Evolutionary conservation across 768 basidiomycete genomes (phyloP), one percentile per base, ranked within the genome.

Genomic region (Suillus weaverae): DNA sequence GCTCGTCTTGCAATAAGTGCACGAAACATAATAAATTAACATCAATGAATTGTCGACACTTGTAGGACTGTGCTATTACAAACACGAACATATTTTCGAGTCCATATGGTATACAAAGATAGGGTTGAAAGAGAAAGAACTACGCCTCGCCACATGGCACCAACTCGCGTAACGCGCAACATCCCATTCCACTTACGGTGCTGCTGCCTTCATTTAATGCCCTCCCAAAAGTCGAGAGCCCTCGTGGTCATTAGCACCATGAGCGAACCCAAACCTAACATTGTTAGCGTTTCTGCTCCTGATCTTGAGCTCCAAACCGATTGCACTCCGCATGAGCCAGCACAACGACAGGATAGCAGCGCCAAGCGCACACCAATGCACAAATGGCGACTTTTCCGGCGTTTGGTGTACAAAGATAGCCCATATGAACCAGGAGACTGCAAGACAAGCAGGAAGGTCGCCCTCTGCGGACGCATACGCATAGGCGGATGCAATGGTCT

Each of bases 361-460:
- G 16, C 79, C 87, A 53, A 90, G 81, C 3, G 87, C 86, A 22
- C 81, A 83, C 87, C 87, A 91, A 74, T 89, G 87, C 62, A 91
- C 80, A 76, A 90, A 88, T 62, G 76, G 80, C 60, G 81, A 78
- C 53, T 72, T 75, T 41, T 75, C 76, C 59, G 76, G 73, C 50
- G 66, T 75, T 73, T 86, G 79, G 65, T 84, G 79, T 30, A 80
- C 81, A 74, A 86, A 90, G 76, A 90, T 83, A 36, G 86, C 89
- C 69, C 85, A 88, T 36, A 91, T 77, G 48, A 80, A 83, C 85
- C 86, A 89, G 7, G 88, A 81, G 69, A 90, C 86, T 62, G 86
- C 87, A 64, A 87, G 82, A 61, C 87, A 83, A 1, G 86, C 90
- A 0, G 89, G 88, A 33, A 90, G 80, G 72, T 91, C 89, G 38